Conservation (phyloP, 345 rosid genomes). For the Brassica nigra region DNA sequence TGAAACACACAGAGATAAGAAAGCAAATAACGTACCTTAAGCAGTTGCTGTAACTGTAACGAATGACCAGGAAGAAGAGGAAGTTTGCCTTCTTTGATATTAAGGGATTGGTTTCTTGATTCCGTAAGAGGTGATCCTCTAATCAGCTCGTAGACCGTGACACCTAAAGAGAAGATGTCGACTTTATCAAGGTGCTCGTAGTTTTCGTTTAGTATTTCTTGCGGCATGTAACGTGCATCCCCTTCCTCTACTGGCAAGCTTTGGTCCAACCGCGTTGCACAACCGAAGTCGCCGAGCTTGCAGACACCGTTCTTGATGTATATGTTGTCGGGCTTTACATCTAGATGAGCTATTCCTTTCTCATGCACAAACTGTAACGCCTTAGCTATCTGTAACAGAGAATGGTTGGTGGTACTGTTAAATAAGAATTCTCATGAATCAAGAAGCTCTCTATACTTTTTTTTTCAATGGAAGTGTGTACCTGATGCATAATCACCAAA, state of each 20-base stretch:
- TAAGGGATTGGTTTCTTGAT: slow-evolving; percentile 63
- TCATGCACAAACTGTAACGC: slow-evolving; percentile 78
- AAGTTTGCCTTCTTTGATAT: slow-evolving; percentile 80
- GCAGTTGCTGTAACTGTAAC: slow-evolving; percentile 78
- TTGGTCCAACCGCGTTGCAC: slow-evolving; percentile 81
- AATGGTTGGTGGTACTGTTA: not conserved
- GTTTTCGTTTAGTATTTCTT: slow-evolving; percentile 86
- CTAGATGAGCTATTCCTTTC: slow-evolving; percentile 90
- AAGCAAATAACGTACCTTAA: slow-evolving; percentile 59
- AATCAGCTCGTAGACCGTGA: slow-evolving; percentile 73
- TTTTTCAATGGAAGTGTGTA: slow-evolving; percentile 4
- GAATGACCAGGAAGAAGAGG: slow-evolving; percentile 92
- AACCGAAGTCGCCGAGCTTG: slow-evolving; percentile 97
- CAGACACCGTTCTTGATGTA: slow-evolving; percentile 75
- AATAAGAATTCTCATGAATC: not conserved
- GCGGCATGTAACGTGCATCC: slow-evolving; percentile 99
- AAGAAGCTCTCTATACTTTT: not conserved
- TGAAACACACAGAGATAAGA: not conserved
- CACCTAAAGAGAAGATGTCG: slow-evolving; percentile 90
- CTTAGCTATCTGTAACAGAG: slow-evolving; percentile 68
- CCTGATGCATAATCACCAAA: slow-evolving; percentile 56
- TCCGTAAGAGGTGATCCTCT: slow-evolving; percentile 80
- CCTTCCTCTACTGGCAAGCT: slow-evolving; percentile 95
- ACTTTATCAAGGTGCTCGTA: slow-evolving; percentile 89
- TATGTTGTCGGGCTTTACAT: slow-evolving; percentile 95